phyloP scores from a whole-genome alignment of 371 early-diverging fungal species.

The Phascolomyces articulosus region DNA sequence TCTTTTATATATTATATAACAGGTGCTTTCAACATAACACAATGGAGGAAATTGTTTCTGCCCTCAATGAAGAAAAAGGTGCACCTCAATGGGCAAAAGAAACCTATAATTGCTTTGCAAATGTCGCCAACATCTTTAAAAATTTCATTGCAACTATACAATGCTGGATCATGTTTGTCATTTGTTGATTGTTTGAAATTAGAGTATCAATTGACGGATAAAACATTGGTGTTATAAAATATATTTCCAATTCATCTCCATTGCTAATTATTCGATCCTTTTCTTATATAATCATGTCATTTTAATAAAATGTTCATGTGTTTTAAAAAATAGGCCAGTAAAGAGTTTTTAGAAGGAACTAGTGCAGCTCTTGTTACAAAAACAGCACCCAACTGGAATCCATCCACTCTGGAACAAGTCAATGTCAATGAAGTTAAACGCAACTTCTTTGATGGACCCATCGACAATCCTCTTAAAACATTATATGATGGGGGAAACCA shows the following conservation, averaged over 20 bases:
- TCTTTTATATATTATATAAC: too few species aligned
- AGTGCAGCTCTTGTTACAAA: constrained; percentile 64
- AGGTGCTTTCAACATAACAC: constrained; percentile 10
- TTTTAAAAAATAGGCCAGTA: constrained; percentile 3
- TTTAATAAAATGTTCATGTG: too few species aligned
- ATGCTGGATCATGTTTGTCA: constrained; percentile 64
- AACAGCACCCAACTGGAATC: constrained; percentile 71
- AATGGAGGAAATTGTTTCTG: constrained; percentile 4
- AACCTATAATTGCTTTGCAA: constrained; percentile 66
- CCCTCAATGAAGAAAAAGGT: constrained; percentile 48
- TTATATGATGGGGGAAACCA: background rate
- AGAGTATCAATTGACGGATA: constrained; percentile 14
- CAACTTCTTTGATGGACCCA: background rate
- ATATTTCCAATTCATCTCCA: background rate
- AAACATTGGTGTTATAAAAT: background rate
- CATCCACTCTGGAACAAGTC: constrained; percentile 53
- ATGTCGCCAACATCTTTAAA: constrained; percentile 91
- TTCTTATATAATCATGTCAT: too few species aligned
- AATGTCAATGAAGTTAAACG: constrained; percentile 29
- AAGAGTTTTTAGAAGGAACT: constrained; percentile 87
- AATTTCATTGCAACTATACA: constrained; percentile 82
- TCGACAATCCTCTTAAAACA: background rate
- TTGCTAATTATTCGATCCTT: too few species aligned
- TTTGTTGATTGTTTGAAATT: constrained; percentile 68
- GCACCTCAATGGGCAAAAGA: constrained; percentile 66